A percentile compares a stretch with the other conserved stretches of the same genome.
Evolutionary conservation across 202 grass and related monocot species (phyloP).

Genomic region (Alloteropsis angusta): DNA sequence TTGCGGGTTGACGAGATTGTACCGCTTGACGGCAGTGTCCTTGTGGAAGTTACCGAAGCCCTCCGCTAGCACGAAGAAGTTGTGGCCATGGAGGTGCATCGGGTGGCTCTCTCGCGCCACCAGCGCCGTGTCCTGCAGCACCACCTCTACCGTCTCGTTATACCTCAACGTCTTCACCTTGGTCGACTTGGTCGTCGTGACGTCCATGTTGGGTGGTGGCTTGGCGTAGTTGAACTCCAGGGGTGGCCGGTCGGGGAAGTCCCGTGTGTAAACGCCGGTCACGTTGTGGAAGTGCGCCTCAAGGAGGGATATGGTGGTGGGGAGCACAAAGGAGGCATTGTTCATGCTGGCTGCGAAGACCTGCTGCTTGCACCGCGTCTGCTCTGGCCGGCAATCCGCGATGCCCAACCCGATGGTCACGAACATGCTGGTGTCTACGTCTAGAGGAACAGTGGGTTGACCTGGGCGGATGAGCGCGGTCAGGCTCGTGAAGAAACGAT

Average conservation of each 20-base stretch:
- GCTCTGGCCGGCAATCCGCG: conserved; percentile 10
- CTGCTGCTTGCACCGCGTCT: conserved; percentile 11
- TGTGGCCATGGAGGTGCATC: conserved; percentile 50
- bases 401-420: conserved; percentile 28
- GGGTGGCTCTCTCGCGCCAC: conserved; percentile 54
- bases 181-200: conserved; percentile 21
- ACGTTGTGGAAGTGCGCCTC: conserved; percentile 26
- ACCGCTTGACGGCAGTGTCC: background rate
- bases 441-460: conserved; percentile 25
- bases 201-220: background rate
- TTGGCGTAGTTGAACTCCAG: conserved; percentile 40
- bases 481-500: conserved; percentile 33
- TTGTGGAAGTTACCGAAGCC: conserved; percentile 52
- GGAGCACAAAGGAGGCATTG: conserved; percentile 54
- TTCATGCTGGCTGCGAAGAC: conserved; percentile 50
- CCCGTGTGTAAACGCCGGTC: conserved; percentile 35
- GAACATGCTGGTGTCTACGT: conserved; percentile 51
- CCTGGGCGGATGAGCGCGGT: conserved; percentile 24
- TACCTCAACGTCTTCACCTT: conserved; percentile 41
- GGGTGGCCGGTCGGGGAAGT: conserved; percentile 49
- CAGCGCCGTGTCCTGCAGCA: conserved; percentile 56
- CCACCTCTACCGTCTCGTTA: conserved; percentile 45
- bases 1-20: conserved; percentile 50
- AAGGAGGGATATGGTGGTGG: conserved; percentile 23
- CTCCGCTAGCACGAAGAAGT: conserved; percentile 60